Base-by-base conservation (phyloP, 495 filamentous ascomycete genomes). In the Penicillium manginii region DNA sequence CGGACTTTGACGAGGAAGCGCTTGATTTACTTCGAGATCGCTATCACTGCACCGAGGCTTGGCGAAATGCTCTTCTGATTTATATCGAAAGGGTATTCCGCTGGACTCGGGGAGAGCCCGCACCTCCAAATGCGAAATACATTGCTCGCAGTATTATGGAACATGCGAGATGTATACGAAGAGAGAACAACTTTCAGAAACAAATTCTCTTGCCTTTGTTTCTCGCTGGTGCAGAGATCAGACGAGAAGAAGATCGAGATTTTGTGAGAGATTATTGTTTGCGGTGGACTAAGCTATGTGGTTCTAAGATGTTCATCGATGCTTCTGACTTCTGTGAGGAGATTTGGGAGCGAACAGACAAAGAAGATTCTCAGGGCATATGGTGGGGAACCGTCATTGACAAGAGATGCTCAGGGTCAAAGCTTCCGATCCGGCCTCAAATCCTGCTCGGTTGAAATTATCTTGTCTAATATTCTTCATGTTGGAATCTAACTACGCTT, bases 31-130 rank as follows among this genome's bases (percentile, higher is more conserved):
- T 52, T 32, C 63, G 58, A 43, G 65, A 66, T 56, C 42, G 48
- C 31, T 60, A 58, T 23, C 51, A 68, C 48, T 65, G 59, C 52
- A 57, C 55, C 15, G 55, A 68, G 43, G 64, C 65, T 17, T 68
- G 65, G 65, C 51, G 65, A 58, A 59, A 66, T 52, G 60, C 53
- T 15, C 55, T 68, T 31, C 54, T 68, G 19, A 35, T 68, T 26
- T 68, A 68, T 51, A 68, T 68, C 22, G 49, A 54, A 42, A 48
- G 65, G 39, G 50, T 68, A 12, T 68, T 68, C 50, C 54, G 52
- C n/a, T 66, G 63, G 63, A 54, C 52, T 15, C 53, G 61, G 6
- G 40, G 31, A 17, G 51, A 22, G 8, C 31, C 51, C 10, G 51
- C 4, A n/a, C 51, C 51, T 19, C 12, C 35, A 6, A 53, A 33